Base-by-base conservation (phyloP, 2,329 filamentous ascomycete species). In the Kalaharituber pfeilii region DNA sequence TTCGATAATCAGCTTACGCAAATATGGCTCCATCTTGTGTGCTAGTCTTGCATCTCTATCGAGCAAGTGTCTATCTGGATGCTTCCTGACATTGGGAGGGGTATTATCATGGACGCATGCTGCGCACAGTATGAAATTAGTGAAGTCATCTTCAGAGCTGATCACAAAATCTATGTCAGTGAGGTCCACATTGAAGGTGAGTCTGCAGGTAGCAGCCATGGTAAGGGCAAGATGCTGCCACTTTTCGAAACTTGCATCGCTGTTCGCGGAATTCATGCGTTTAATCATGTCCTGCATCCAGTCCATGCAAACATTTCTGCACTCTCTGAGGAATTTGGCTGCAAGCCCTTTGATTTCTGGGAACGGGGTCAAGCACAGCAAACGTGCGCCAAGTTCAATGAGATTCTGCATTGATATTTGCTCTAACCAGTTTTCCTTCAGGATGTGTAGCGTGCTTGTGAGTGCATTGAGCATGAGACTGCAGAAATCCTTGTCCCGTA, bases 111-210 rank as follows among this genome's bases (percentile, higher is more conserved):
- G n/a, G 6, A 53, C 33, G 9, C 59, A 30, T 27, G 71, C 69
- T 8, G 62, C 65, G 49, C 67, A 69, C 55, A 70, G 65, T 0
- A 71, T 59, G 18, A 70, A 65, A 7, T 66, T 59, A 0, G 68
- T 65, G 1, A 69, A 57, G 49, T 67, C 62, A 1, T 60, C 33
- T 1, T 58, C 11, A 0, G 54, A 55, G 0, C 50, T 28, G 0
- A 75, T 57, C 1, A 70, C 53, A 0, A 5, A 13, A 0, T 57
- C 24, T 1, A 72, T 54, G 24, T 66, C 56, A 0, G 56, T 5
- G 8, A 30, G 13, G n/a, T 57, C 57, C 18, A 63, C 57, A 30
- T 69, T 66, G 45, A 59, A 63, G 6, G 60, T 63, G 54, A 56
- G 57, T 8, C 59, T 50, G 45, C 61, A 63, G 13, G 57, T 53